Base-by-base conservation (phyloP, 2,329 filamentous ascomycete genomes). In the Capronia coronata region DNA sequence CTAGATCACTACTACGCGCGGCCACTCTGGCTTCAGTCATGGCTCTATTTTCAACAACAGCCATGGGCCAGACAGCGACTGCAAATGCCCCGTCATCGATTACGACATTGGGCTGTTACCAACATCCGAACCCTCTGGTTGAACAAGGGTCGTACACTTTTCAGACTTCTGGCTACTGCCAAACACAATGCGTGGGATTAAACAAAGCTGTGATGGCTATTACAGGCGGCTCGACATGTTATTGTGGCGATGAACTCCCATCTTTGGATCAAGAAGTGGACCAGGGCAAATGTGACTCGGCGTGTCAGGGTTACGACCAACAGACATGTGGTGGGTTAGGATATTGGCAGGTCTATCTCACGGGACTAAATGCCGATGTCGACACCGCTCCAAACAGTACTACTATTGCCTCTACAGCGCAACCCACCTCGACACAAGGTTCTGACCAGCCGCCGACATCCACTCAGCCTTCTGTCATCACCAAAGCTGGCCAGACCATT, bases 231-330 rank as follows among this genome's bases (percentile, higher is more conserved):
- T 71, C 74, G 14, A 68, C 79, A 56, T 95, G 89, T 69, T 86
- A 74, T 62, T 94, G 89, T 62, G 89, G 88, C 51, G 70, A 80
- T 55, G 67, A 74, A 51, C 75, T 90, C 41, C 89, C 89, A 0
- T 72, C 81, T 13, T 61, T 71, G 32, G 70, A 70, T 13, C 70
- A 71, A 34, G 64, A 82, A 52, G 75, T 79, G 5, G 69, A 75
- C 38, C 76, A 83, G 62, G 64, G 64, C 6, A 68, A 80, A 13
- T 95, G 89, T 69, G 73, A 78, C 62, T 75, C 74, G 22, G 63
- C 72, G 0, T 95, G 89, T 65, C 72, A 77, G 19, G 85, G 80
- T 7, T 90, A 72, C 60, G 69, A 68, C 18, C 27, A 63, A 1
- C 76, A 86, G 46, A 78, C 75, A 19, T 95, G 89, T 86, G 81